Evolutionary conservation across 371 early-diverging fungal species (phyloP), one percentile per base, ranked within the genome.

Genomic region (Haplosporangium sp.): DNA sequence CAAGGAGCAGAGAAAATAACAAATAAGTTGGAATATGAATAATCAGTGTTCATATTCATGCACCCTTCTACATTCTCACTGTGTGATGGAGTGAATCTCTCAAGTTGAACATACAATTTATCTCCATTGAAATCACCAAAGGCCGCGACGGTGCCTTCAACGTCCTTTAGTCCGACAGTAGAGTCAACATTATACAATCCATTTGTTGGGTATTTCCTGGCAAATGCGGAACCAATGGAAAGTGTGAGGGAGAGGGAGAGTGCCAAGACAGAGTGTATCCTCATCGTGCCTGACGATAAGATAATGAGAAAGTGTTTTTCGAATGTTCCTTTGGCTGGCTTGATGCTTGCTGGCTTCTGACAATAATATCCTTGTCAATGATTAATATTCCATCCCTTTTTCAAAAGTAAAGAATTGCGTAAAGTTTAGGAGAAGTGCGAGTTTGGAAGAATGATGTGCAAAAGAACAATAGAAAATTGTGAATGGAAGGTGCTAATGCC

Each of bases 121-220:
- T 94, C 94, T n/a, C 89, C 90, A 81, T 94, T 92, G 48, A 94
- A 92, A 79, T 96, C 96, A 27, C 90, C 95, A 86, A 94, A 95
- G 0, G 95, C 96, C 20, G 90, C 92, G 13, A 93, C 86, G 5
- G 92, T 90, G 34, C 95, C 96, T 45, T 91, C 86, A 19, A 94
- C 81, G 15, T 83, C 78, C 42, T 85, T 87, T 2, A 96, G 84
- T 20, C 92, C 93, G 42, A 88, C 75, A 61, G 84, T 78, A 1
- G 86, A 13, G 47, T 79, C 81, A 15, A 79, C 81, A 42, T 89
- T 85, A 72, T 87, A 87, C 4, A 90, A 84, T 55, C 74, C 74
- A 40, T 74, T 74, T 27, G 67, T 64, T 1, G 74, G 67, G 65
- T 74, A 79, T 50, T 79, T 79, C 48, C 81, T 66, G 15, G 81